Conservation (phyloP, 2,329 filamentous ascomycete genomes). For the Elsinoe perseae region DNA sequence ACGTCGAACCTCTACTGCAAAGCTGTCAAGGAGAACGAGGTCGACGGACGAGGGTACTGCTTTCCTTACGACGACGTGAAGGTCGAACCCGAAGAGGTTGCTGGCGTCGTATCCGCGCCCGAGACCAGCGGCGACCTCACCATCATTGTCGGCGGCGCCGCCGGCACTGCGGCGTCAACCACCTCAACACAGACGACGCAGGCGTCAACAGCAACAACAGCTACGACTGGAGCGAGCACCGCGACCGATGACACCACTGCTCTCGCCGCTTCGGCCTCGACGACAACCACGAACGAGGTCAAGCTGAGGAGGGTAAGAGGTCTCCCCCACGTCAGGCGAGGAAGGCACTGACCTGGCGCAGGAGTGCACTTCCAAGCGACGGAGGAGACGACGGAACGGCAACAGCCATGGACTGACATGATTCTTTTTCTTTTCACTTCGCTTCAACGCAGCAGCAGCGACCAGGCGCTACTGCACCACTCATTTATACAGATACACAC, state of each 20-base stretch:
- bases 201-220: background rate
- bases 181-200: background rate
- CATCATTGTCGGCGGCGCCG: slow-evolving; percentile 36
- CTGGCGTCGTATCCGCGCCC: slow-evolving; percentile 38
- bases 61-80: slow-evolving; percentile 64
- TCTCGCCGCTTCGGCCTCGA: background rate
- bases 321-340: background rate
- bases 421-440: background rate
- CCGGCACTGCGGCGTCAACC: background rate
- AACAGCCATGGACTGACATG: background rate
- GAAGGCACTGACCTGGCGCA: background rate
- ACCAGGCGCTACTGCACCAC: background rate
- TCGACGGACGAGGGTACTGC: slow-evolving; percentile 55
- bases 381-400: background rate
- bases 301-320: background rate
- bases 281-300: background rate
- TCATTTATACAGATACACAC: background rate
- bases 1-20: slow-evolving; percentile 45
- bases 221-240: too few relatives aligned
- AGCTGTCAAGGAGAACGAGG: slow-evolving; percentile 50
- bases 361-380: background rate
- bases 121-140: slow-evolving; percentile 33
- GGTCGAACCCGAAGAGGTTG: slow-evolving; percentile 46
- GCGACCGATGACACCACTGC: too few relatives aligned
- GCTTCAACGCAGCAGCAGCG: background rate